Evolutionary conservation across 1,284 basidiomycete species (phyloP).

Genomic region (Malassezia obtusa): DNA sequence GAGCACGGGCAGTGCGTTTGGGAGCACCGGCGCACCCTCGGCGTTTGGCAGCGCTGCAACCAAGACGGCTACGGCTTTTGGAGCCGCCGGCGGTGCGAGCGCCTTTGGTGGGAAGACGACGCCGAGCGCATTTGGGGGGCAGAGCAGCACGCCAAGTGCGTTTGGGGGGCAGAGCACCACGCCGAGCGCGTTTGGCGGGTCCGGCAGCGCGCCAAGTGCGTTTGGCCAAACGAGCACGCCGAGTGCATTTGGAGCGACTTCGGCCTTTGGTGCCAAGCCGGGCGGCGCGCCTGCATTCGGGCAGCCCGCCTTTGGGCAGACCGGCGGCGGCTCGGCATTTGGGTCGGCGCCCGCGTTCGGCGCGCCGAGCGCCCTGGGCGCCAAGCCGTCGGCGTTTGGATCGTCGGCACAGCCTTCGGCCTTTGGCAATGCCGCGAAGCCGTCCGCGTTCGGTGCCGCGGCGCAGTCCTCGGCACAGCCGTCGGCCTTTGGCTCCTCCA

Average conservation of each 20-base stretch:
- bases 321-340: too few species aligned
- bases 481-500: slow-evolving; percentile 5
- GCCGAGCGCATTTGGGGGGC: not conserved
- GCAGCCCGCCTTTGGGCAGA: too few species aligned
- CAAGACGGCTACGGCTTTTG: not conserved
- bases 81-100: not conserved
- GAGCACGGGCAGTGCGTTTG: not conserved
- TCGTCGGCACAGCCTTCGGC: not conserved
- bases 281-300: too few species aligned
- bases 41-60: not conserved
- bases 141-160: not conserved
- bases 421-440: not conserved
- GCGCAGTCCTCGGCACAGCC: not conserved
- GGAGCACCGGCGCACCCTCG: not conserved
- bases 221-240: too few species aligned
- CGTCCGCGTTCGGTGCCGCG: slow-evolving; percentile 4
- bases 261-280: too few species aligned
- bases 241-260: too few species aligned
- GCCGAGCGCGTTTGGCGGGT: too few species aligned
- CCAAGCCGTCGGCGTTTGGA: not conserved
- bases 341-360: not conserved
- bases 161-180: too few species aligned
- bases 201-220: too few species aligned
- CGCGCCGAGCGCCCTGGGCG: not conserved
- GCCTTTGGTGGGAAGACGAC: slow-evolving; percentile 1